Percentiles rank a stretch among this genome's conserved stretches.
Evolutionary conservation across 192 early-diverging fungal species (phyloP).

Genomic region (Backusella morwellensis): DNA sequence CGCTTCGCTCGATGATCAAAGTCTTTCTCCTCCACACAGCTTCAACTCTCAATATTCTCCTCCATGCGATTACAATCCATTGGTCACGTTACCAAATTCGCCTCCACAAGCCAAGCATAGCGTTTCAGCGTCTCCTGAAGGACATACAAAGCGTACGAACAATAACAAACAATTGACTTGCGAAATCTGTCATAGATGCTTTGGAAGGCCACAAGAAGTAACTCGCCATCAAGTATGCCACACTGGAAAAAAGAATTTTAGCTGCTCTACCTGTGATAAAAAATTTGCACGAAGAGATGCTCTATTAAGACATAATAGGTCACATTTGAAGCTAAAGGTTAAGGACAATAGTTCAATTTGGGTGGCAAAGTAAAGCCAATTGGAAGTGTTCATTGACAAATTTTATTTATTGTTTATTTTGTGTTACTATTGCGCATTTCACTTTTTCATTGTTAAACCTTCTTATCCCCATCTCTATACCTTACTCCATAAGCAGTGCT

Average conservation of each 20-base stretch:
- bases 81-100: background rate
- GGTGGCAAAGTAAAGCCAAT: background rate
- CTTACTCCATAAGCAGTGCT: background rate
- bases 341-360: background rate
- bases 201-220: background rate
- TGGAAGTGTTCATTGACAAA: background rate
- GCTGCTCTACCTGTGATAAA: background rate
- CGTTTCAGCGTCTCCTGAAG: background rate
- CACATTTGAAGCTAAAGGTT: background rate
- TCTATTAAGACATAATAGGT: constrained; percentile 4
- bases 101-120: background rate
- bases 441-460: background rate
- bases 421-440: background rate
- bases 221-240: background rate
- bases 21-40: background rate
- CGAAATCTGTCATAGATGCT: background rate
- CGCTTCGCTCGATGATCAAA: background rate
- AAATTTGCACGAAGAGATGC: background rate
- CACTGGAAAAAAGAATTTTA: background rate
- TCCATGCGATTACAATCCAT: background rate
- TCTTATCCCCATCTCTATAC: background rate
- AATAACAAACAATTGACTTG: background rate
- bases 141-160: background rate
- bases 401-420: background rate
- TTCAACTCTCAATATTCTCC: background rate